Percentiles rank a stretch among this genome's conserved stretches.
phyloP scores from a whole-genome alignment of 352 stramenopile species.

The Pythium dissotocum region DNA sequence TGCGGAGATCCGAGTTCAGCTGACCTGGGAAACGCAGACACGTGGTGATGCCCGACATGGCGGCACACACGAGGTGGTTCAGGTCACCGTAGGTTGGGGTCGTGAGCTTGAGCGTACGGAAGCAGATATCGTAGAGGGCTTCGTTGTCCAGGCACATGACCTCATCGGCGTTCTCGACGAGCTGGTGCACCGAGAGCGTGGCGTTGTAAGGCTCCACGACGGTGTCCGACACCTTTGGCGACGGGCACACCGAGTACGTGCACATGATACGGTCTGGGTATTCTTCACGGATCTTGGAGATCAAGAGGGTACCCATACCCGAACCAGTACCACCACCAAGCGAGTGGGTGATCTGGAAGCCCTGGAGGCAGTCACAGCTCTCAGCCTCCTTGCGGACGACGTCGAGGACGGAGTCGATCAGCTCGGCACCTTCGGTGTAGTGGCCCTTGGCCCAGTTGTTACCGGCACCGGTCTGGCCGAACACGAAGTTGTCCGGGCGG shows the following conservation, averaged over 20 bases:
- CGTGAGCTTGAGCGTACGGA: conserved; percentile 98
- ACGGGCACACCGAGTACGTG: conserved; percentile 99
- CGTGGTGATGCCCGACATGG: conserved; percentile 98
- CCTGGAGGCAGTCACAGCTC: conserved; percentile 98
- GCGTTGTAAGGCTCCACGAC: conserved; percentile 99
- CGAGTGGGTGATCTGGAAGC: conserved; percentile 99
- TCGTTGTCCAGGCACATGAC: conserved; percentile 99
- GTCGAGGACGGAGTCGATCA: conserved; percentile 98
- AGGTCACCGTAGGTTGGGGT: conserved; percentile 98
- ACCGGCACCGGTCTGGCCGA: conserved; percentile 96
- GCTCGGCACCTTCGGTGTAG: conserved; percentile 98
- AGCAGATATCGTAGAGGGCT: conserved; percentile 99
- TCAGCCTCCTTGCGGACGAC: conserved; percentile 98
- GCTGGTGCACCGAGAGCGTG: conserved; percentile 98
- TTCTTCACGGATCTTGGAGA: conserved; percentile 99
- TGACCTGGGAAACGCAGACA: conserved; percentile 98
- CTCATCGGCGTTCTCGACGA: conserved; percentile 99
- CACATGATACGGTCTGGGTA: conserved; percentile 99
- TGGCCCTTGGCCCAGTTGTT: conserved; percentile 99
- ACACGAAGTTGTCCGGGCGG: conserved; percentile 99
- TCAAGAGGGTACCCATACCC: conserved; percentile 98
- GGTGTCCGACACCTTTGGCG: conserved; percentile 97
- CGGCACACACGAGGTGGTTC: conserved; percentile 98
- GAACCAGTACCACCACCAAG: conserved; percentile 98
- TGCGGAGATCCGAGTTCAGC: conserved; percentile 98